These are phyloP conservation scores for Taphrina betulina DNA, from an alignment of 1,139 yeast species.

Conservation along the genomic window DNA sequence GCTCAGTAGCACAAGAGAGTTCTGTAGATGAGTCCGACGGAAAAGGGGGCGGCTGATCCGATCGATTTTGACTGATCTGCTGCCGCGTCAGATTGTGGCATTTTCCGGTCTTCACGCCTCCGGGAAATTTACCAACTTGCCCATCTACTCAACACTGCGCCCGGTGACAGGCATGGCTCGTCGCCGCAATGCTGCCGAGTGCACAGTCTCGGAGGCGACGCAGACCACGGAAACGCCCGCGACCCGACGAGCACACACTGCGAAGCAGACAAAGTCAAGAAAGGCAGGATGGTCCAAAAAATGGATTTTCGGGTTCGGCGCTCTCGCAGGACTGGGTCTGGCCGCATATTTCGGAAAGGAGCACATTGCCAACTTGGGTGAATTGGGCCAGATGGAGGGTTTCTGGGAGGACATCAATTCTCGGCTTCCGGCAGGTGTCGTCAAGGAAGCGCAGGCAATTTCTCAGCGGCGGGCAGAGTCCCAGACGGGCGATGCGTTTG, in stretches of 20 bases:
- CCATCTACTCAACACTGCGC: too few relatives aligned
- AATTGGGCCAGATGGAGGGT: conserved; percentile 50
- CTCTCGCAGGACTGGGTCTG: conserved; percentile 63
- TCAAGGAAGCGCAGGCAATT: conserved; percentile 51
- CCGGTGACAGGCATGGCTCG: conserved; percentile 14
- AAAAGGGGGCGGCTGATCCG: too few relatives aligned
- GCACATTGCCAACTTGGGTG: conserved; percentile 48
- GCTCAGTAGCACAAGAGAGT: too few relatives aligned
- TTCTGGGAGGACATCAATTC: conserved; percentile 44
- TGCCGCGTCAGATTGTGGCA: too few relatives aligned
- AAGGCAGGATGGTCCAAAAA: neutral
- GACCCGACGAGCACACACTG: neutral
- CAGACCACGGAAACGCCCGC: conserved; percentile 4
- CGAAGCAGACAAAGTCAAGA: neutral
- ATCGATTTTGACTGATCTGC: too few relatives aligned
- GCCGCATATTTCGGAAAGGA: conserved; percentile 62
- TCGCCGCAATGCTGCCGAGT: conserved; percentile 3
- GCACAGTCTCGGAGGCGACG: conserved; percentile 9
- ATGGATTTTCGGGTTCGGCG: conserved; percentile 47
- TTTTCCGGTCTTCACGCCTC: too few relatives aligned
- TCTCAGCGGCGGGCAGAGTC: conserved; percentile 40
- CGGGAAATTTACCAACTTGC: too few relatives aligned
- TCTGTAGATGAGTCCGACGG: too few relatives aligned
- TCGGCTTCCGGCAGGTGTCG: conserved; percentile 62
- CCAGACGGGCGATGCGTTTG: conserved; percentile 70